These are phyloP conservation scores for Exophiala phaeomuriformis DNA, from an alignment of 2,329 filamentous ascomycete species.

Conservation along the genomic window DNA sequence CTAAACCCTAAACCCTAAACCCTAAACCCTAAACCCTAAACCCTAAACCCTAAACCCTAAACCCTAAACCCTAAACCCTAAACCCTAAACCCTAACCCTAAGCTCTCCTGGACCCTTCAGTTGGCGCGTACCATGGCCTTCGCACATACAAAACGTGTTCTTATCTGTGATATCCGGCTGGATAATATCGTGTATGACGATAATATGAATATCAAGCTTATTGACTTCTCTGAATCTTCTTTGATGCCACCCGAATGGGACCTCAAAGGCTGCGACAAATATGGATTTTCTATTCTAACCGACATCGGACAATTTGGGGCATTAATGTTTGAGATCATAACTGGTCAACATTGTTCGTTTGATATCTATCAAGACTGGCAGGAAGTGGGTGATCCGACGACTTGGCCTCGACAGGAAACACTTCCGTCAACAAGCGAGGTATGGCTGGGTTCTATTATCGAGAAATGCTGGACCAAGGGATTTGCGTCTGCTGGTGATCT, in stretches of 20 bases:
- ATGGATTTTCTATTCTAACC: constrained; percentile 27
- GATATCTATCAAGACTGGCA: constrained; percentile 22
- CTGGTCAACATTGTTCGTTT: constrained; percentile 25
- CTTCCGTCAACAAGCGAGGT: constrained; percentile 27
- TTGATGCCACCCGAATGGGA: constrained; percentile 24
- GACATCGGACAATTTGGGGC: constrained; percentile 31
- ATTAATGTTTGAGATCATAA: constrained; percentile 31
- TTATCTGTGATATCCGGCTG: constrained; percentile 16
- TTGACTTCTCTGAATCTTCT: constrained; percentile 28
- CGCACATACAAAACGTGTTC: constrained; percentile 14
- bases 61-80: too few species aligned
- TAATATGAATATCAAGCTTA: constrained; percentile 29
- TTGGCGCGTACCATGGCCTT: constrained; percentile 9
- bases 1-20: too few species aligned
- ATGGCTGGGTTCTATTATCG: constrained; percentile 29
- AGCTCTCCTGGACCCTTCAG: constrained; percentile 14
- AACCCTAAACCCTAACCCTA: too few species aligned
- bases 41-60: too few species aligned
- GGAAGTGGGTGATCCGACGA: constrained; percentile 10
- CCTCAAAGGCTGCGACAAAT: constrained; percentile 28
- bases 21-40: too few species aligned
- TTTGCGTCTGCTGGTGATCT: constrained; percentile 17
- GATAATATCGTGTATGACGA: constrained; percentile 19
- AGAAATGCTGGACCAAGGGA: constrained; percentile 27
- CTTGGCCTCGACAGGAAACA: constrained; percentile 25